Evolutionary conservation across 192 early-diverging fungal genomes (phyloP).

Genomic region (Coemansia pectinata): DNA sequence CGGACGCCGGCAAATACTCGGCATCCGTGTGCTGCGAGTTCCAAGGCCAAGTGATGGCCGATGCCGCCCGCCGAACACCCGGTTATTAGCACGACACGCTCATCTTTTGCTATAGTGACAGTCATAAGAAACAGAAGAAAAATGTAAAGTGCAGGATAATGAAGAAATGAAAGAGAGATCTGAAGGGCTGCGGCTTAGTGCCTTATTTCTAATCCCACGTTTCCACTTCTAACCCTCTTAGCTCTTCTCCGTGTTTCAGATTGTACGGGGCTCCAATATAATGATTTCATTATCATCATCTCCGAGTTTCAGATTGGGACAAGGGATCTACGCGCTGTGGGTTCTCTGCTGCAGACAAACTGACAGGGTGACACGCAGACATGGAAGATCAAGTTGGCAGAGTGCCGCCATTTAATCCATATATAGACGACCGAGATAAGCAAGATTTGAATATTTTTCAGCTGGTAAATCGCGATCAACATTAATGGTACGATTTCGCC

Average conservation of each 20-base stretch:
- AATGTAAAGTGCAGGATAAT: background rate
- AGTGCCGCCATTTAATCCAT: background rate
- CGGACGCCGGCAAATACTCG: conserved; percentile 34
- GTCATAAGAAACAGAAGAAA: background rate
- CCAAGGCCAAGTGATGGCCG: conserved; percentile 48
- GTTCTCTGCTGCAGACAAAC: background rate
- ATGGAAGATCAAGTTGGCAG: background rate
- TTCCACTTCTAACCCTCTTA: too few species aligned
- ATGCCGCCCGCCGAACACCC: conserved; percentile 74
- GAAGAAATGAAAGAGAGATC: background rate
- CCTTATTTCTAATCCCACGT: too few species aligned
- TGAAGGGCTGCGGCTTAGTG: background rate
- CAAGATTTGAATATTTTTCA: background rate
- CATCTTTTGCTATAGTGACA: background rate
- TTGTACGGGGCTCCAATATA: too few species aligned
- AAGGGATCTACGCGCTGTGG: background rate
- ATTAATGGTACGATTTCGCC: background rate
- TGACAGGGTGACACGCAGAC: background rate
- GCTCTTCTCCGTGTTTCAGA: too few species aligned
- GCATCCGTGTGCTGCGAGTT: conserved; percentile 34
- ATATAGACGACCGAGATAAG: background rate
- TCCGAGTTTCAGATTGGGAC: background rate
- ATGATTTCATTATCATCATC: too few species aligned
- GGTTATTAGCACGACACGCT: conserved; percentile 65
- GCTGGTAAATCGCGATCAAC: background rate